Percentiles rank a stretch among this genome's conserved stretches.
These are phyloP conservation scores for Plectosphaerella plurivora DNA, from an alignment of 2,329 filamentous ascomycete species.

Conservation along the genomic window DNA sequence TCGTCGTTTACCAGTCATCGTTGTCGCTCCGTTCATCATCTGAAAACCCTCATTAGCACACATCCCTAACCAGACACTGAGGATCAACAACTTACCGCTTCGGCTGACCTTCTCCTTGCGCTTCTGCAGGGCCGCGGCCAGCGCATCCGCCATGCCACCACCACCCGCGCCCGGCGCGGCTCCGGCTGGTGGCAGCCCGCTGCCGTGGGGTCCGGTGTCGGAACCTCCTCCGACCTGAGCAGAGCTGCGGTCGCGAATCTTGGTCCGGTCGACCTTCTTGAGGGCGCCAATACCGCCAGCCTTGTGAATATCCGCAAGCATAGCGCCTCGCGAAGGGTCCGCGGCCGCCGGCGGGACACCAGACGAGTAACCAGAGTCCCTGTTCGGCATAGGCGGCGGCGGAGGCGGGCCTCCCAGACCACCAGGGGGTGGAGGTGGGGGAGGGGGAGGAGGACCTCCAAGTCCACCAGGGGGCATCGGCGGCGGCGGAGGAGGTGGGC, in stretches of 20 bases:
- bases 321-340: slow-evolving; percentile 48
- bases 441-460: slow-evolving; percentile 27
- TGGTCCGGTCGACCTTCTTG: slow-evolving; percentile 67
- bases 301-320: slow-evolving; percentile 69
- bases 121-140: slow-evolving; percentile 73
- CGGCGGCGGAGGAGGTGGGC: slow-evolving; percentile 23
- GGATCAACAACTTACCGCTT: slow-evolving; percentile 68
- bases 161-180: slow-evolving; percentile 47
- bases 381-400: slow-evolving; percentile 52
- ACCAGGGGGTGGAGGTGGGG: slow-evolving; percentile 29
- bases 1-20: slow-evolving; percentile 59
- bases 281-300: slow-evolving; percentile 62
- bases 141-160: slow-evolving; percentile 73
- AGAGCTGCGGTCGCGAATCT: slow-evolving; percentile 68
- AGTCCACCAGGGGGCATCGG: slow-evolving; percentile 34
- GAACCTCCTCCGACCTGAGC: slow-evolving; percentile 45
- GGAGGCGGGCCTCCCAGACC: slow-evolving; percentile 37
- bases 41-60: slow-evolving; percentile 28
- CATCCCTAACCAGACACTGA: background rate
- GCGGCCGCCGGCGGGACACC: slow-evolving; percentile 42
- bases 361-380: slow-evolving; percentile 54
- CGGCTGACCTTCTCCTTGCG: slow-evolving; percentile 92
- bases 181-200: slow-evolving; percentile 47
- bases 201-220: slow-evolving; percentile 47
- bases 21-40: slow-evolving; percentile 72